Percentiles rank a stretch among this genome's conserved stretches.
These are phyloP conservation scores for Quercus gilva DNA, from an alignment of 306 rosid species.

Conservation along the genomic window DNA sequence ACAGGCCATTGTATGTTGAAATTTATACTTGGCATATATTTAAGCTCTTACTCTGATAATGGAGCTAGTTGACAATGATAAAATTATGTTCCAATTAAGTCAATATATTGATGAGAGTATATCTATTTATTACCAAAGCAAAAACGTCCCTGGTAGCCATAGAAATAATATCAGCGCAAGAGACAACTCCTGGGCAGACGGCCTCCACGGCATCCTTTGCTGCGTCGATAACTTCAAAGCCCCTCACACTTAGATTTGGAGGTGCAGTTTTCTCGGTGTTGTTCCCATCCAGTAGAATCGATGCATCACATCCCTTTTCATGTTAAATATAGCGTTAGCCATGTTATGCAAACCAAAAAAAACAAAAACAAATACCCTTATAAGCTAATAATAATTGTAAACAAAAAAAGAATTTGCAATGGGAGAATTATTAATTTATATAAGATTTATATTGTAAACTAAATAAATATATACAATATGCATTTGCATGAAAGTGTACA, in stretches of 20 bases:
- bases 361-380: not conserved
- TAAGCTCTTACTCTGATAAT: no score
- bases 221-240: slow-evolving; percentile 34
- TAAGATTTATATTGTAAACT: no score
- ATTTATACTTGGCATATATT: no score
- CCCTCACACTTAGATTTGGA: slow-evolving; percentile 33
- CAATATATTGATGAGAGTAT: no score
- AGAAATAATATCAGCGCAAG: slow-evolving; percentile 37
- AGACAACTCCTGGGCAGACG: slow-evolving; percentile 23
- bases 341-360: not conserved
- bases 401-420: no score
- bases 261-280: slow-evolving; percentile 33
- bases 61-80: no score
- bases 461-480: no score
- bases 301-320: slow-evolving; percentile 48
- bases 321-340: not conserved
- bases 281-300: slow-evolving; percentile 35
- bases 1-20: no score
- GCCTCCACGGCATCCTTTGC: slow-evolving; percentile 20
- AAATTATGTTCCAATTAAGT: no score
- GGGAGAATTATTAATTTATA: no score
- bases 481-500: no score
- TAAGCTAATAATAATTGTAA: no score
- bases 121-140: not conserved
- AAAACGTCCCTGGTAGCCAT: slow-evolving; percentile 46